Evolutionary conservation across 352 stramenopile species (phyloP).

Genomic region (Phytopythium helicoides): DNA sequence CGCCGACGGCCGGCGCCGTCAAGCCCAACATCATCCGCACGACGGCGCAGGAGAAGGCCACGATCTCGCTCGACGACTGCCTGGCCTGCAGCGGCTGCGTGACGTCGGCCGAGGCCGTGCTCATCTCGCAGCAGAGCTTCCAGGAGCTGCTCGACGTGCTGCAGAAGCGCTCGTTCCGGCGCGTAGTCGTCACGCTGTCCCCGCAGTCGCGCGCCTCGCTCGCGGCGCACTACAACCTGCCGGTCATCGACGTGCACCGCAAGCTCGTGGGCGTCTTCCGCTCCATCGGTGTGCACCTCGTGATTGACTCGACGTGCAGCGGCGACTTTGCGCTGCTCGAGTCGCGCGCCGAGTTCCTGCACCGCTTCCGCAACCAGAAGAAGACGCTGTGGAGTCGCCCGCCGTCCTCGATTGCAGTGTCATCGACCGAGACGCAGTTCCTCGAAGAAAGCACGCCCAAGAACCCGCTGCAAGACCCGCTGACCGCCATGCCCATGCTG

Average conservation of each 20-base stretch:
- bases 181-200: conserved; percentile 87
- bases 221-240: conserved; percentile 74
- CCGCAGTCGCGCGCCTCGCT: conserved; percentile 87
- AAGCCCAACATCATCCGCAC: conserved; percentile 81
- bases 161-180: conserved; percentile 35
- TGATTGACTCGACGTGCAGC: conserved; percentile 90
- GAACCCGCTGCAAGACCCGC: conserved; percentile 60
- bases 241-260: conserved; percentile 58
- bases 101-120: conserved; percentile 98
- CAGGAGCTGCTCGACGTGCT: conserved; percentile 83
- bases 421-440: conserved; percentile 66
- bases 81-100: conserved; percentile 97
- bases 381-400: conserved; percentile 62
- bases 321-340: conserved; percentile 93
- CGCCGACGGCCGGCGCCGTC: conserved; percentile 21
- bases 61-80: conserved; percentile 95
- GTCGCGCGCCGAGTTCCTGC: conserved; percentile 89
- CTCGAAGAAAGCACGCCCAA: conserved; percentile 45
- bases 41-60: conserved; percentile 79
- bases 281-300: conserved; percentile 83
- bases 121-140: conserved; percentile 95
- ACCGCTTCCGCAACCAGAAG: conserved; percentile 78
- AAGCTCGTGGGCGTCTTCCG: conserved; percentile 80
- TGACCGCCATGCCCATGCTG: conserved; percentile 89
- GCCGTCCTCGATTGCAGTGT: conserved; percentile 69